A percentile compares a stretch with the other conserved stretches of the same genome.
Conservation (phyloP, 805 yeast species). For the Jamesozyma spencerorum region DNA sequence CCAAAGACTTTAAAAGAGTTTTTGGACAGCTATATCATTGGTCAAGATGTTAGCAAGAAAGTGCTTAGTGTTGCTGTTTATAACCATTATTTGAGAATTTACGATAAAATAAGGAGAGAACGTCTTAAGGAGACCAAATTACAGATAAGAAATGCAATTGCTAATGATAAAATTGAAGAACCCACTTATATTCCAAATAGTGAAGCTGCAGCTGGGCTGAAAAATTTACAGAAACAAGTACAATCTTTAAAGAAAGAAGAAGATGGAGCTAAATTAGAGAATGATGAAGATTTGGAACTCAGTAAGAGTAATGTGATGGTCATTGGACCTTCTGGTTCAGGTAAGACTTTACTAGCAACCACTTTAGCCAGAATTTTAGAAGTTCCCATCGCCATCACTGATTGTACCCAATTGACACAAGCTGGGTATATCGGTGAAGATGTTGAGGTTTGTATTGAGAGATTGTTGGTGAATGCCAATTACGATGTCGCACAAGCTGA, state of each 20-base stretch:
- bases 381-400: constrained; percentile 51
- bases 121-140: constrained; percentile 22
- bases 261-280: constrained; percentile 13
- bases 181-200: constrained; percentile 11
- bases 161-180: constrained; percentile 17
- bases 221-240: constrained; percentile 25
- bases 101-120: constrained; percentile 32
- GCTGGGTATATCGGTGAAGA: constrained; percentile 62
- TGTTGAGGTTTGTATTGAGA: constrained; percentile 47
- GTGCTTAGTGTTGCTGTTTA: constrained; percentile 54
- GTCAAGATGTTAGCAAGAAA: constrained; percentile 47
- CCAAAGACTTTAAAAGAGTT: constrained; percentile 38
- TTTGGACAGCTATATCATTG: constrained; percentile 45
- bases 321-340: constrained; percentile 55
- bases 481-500: constrained; percentile 45
- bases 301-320: constrained; percentile 49
- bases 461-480: constrained; percentile 41
- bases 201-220: constrained; percentile 27
- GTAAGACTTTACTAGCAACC: constrained; percentile 49
- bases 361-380: constrained; percentile 44
- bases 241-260: constrained; percentile 7
- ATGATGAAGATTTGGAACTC: constrained; percentile 37
- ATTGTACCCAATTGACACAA: constrained; percentile 54
- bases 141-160: constrained; percentile 23
- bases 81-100: constrained; percentile 45